Base-by-base conservation (phyloP, 768 basidiomycete genomes). In the Dictyophora rubrovolvata region DNA sequence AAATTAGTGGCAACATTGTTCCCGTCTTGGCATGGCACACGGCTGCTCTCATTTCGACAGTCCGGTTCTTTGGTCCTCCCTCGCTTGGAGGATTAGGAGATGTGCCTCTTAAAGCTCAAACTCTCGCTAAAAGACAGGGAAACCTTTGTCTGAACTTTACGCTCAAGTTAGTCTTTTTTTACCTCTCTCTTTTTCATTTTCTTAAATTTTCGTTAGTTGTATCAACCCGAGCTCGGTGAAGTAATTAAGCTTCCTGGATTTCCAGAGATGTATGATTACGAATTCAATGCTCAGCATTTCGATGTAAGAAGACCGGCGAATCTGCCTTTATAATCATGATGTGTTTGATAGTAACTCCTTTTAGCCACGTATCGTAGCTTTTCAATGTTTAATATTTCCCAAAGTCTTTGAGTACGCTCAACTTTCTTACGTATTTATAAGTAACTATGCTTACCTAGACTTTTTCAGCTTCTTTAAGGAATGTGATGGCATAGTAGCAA, bases 241-340 rank as follows among this genome's bases (percentile, higher is more conserved):
- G 10, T 60, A 22, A 21, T 60, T 17, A 54, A 23, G 16, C 20
- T 60, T 5, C 59, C 59, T 5, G 59, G 59, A n/a, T n/a, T 60
- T 14, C 59, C 59, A n/a, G 42, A 42, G 35, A 47, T 54, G 59
- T 60, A 55, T 22, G 59, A 60, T 34, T 60, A 55, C 37, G 59
- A 60, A 48, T 49, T 20, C 5, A 16, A n/a, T 10, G n/a, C 51
- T 17, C 58, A 59, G n/a, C 42, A 59, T 18, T 48, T 53, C 17
- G 8, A 36, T 21, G 23, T 55, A 33, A 28, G 53, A 21, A 54
- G 33, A 17, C 17, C 6, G 37, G 9, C 8, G 12, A 6, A 33
- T 14, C 8, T 16, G 10, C 33, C 35, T 33, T 36, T 42, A 7
- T 14, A 17, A 3, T 21, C 34, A 7, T 11, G 2, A 23, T n/a